Evolutionary conservation across 306 rosid species (phyloP).

Genomic region (Sindora glabra): DNA sequence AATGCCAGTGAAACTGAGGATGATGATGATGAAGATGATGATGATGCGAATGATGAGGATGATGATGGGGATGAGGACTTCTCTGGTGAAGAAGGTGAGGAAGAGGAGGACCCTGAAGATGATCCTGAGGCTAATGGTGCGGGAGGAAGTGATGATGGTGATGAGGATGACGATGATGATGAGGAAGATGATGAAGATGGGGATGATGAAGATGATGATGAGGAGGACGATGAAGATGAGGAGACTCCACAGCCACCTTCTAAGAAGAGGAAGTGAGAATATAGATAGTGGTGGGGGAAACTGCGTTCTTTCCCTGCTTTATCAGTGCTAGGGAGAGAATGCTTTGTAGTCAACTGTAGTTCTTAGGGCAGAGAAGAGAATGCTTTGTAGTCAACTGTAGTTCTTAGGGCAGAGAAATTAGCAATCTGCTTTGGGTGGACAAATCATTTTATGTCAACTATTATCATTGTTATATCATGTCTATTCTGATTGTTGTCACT

Average conservation of each 20-base stretch:
- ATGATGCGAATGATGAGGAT: conserved; percentile 31
- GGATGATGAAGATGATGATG: background rate
- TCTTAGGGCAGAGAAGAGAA: no score
- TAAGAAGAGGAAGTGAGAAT: conserved; percentile 36
- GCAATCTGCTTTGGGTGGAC: conserved; percentile 11
- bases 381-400: no score
- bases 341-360: conserved; percentile 16
- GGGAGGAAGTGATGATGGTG: conserved; percentile 47
- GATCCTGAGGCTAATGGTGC: conserved; percentile 51
- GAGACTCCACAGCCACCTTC: conserved; percentile 36
- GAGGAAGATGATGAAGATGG: background rate
- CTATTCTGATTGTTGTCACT: conserved; percentile 10
- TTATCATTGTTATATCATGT: conserved; percentile 13
- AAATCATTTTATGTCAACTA: conserved; percentile 10
- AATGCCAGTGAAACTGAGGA: conserved; percentile 52
- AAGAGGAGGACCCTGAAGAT: conserved; percentile 39
- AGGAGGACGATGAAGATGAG: conserved; percentile 27
- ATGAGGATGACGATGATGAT: conserved; percentile 28
- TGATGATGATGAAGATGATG: conserved; percentile 33
- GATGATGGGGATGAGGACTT: conserved; percentile 35
- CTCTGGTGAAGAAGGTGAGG: conserved; percentile 45
- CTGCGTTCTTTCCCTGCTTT: conserved; percentile 6
- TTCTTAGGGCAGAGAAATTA: conserved; percentile 26
- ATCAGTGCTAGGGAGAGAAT: no score
- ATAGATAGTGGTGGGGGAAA: conserved; percentile 4